A percentile compares a stretch with the other conserved stretches of the same genome.
Evolutionary conservation across 75 land plant species (phyloP).

Genomic region (Cunninghamia lanceolata): DNA sequence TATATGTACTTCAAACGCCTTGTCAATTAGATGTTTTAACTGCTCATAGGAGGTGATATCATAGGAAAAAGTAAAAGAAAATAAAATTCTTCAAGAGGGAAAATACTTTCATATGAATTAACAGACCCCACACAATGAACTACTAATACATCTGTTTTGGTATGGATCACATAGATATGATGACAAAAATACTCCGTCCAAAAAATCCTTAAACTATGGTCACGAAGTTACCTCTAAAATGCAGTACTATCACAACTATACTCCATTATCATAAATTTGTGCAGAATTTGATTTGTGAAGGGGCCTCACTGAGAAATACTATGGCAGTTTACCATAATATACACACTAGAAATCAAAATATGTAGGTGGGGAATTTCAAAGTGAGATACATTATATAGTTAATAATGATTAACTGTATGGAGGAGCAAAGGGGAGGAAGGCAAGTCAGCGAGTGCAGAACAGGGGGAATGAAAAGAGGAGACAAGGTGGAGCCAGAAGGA

Average conservation of each 20-base stretch:
- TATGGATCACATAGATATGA: background rate
- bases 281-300: background rate
- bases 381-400: too few relatives aligned
- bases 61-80: background rate
- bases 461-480: too few relatives aligned
- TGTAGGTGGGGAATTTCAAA: too few relatives aligned
- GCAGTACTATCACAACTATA: background rate
- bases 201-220: background rate
- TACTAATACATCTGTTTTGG: too few relatives aligned
- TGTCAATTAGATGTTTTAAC: background rate
- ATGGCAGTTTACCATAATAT: too few relatives aligned
- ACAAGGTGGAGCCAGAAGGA: too few relatives aligned
- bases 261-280: background rate
- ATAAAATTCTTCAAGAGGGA: background rate
- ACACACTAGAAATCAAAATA: too few relatives aligned
- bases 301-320: too few relatives aligned
- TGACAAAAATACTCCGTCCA: background rate
- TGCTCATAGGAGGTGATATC: background rate
- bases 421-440: background rate
- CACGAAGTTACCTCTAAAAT: background rate
- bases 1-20: background rate
- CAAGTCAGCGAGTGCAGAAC: background rate
- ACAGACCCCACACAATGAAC: background rate
- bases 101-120: background rate
- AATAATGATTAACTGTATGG: background rate